Evolutionary conservation across 1,139 yeast genomes (phyloP).

Genomic region (Saccharomyces hybrid): DNA sequence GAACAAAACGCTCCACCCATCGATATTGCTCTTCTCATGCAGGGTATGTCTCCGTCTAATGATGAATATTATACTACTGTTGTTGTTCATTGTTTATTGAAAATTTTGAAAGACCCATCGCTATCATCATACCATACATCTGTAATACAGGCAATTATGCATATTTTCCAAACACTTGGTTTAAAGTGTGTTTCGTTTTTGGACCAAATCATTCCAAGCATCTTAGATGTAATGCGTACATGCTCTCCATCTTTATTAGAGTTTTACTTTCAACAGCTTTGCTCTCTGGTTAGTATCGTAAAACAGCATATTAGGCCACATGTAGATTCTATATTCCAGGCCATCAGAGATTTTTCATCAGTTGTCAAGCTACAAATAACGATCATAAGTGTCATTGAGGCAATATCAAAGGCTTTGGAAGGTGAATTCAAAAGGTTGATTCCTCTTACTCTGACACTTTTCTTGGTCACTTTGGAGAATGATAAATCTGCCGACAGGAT

Average conservation of each 20-base stretch:
- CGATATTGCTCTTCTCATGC: constrained; percentile 84
- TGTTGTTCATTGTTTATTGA: constrained; percentile 77
- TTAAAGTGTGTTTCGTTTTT: constrained; percentile 80
- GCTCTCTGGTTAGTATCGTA: constrained; percentile 71
- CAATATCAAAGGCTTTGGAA: constrained; percentile 77
- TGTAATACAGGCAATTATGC: constrained; percentile 85
- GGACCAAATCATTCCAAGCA: constrained; percentile 82
- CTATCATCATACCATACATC: constrained; percentile 81
- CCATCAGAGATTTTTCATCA: constrained; percentile 68
- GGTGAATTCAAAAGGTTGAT: constrained; percentile 86
- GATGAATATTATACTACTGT: constrained; percentile 96
- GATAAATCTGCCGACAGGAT: constrained; percentile 60
- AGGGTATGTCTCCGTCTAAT: constrained; percentile 86
- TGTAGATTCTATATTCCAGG: constrained; percentile 63
- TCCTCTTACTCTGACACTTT: constrained; percentile 66
- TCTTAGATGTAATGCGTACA: constrained; percentile 73
- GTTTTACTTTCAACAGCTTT: constrained; percentile 82
- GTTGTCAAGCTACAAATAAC: constrained; percentile 66
- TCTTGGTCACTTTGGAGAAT: constrained; percentile 69
- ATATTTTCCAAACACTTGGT: constrained; percentile 83
- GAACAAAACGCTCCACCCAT: constrained; percentile 85
- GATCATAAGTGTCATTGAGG: constrained; percentile 71
- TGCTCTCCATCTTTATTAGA: constrained; percentile 79
- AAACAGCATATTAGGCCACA: constrained; percentile 86
- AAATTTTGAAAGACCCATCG: constrained; percentile 76